Evolutionary conservation across 306 rosid species (phyloP).

Genomic region (Clitoria ternatea): DNA sequence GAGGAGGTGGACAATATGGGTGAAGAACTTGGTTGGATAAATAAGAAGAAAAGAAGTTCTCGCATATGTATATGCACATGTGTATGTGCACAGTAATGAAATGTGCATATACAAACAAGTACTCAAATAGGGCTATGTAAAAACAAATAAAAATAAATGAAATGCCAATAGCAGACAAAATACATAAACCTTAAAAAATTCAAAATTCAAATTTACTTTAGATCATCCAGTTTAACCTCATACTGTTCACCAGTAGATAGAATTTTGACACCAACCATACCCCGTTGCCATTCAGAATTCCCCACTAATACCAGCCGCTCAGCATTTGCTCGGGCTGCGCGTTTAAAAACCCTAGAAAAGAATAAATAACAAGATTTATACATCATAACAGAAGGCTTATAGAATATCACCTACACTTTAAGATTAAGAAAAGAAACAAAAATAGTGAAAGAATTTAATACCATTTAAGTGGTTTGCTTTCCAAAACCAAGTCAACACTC

Average conservation of each 20-base stretch:
- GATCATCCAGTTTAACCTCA: conserved; percentile 79
- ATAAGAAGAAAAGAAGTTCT: conserved; percentile 1
- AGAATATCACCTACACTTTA: background rate
- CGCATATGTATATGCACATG: background rate
- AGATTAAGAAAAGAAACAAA: conserved; percentile 5
- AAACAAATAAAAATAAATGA: conserved; percentile 14
- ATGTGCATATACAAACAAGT: background rate
- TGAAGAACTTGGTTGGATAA: background rate
- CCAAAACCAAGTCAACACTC: conserved; percentile 86
- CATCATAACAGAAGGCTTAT: conserved; percentile 16
- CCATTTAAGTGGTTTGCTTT: conserved; percentile 95
- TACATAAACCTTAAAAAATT: background rate
- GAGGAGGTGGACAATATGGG: background rate
- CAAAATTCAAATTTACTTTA: conserved; percentile 39
- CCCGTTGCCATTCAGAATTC: conserved; percentile 87
- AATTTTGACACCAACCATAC: conserved; percentile 75
- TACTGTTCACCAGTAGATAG: conserved; percentile 84
- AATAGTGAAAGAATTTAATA: conserved; percentile 18
- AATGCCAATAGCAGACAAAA: conserved; percentile 7
- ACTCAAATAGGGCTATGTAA: background rate
- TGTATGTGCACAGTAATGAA: background rate
- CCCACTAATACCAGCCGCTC: conserved; percentile 80
- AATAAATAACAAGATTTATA: conserved; percentile 6
- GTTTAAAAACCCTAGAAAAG: conserved; percentile 70
- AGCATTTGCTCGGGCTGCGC: conserved; percentile 74